Conservation (phyloP, 73 alveolate species). For the Loxodes magnus region DNA sequence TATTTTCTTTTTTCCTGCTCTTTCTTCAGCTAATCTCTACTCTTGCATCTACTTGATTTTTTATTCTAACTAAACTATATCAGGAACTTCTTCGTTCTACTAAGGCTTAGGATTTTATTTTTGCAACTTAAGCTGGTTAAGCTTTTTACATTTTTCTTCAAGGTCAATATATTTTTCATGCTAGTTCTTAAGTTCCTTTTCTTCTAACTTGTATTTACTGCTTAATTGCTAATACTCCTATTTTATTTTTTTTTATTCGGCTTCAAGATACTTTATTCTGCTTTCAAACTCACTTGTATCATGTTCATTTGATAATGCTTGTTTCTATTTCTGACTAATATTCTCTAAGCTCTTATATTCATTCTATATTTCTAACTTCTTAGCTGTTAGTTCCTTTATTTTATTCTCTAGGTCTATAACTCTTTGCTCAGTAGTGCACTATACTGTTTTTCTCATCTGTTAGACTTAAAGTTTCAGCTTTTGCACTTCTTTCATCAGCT, state of each 20-base stretch:
- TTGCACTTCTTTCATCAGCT: no score
- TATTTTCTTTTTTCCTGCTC: neutral
- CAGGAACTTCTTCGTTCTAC: neutral
- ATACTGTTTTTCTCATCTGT: no score
- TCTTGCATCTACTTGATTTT: neutral
- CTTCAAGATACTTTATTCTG: neutral
- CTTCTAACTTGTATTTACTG: neutral
- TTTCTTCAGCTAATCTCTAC: neutral
- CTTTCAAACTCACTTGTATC: neutral
- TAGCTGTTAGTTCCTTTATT: neutral
- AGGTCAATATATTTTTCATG: slow-evolving; percentile 5
- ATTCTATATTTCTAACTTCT: neutral
- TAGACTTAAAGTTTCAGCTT: no score
- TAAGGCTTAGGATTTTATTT: neutral
- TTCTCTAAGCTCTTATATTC: neutral
- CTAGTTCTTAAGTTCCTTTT: neutral
- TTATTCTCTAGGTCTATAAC: neutral
- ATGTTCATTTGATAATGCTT: neutral
- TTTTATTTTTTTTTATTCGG: neutral
- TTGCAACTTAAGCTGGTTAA: neutral
- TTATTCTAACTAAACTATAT: neutral
- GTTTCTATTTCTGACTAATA: neutral
- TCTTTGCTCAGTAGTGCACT: no score
- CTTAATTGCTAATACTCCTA: neutral
- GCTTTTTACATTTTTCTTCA: slow-evolving; percentile 2